phyloP scores from a whole-genome alignment of 495 filamentous ascomycete genomes.

The Tuber aestivum region DNA sequence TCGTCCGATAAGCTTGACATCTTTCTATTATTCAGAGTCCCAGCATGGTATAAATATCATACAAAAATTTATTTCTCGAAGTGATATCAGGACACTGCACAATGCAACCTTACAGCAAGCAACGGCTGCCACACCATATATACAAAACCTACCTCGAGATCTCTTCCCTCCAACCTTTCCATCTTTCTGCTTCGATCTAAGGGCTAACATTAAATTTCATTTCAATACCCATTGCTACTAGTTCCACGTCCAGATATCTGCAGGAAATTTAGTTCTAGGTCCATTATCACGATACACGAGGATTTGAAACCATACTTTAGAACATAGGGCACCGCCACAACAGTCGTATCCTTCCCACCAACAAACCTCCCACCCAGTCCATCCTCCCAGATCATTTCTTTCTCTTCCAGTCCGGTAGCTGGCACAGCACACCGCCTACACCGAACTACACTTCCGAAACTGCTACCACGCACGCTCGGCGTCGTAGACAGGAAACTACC shows the following conservation, averaged over 20 bases:
- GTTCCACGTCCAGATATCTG: constrained; percentile 75
- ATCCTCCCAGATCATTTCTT: constrained; percentile 83
- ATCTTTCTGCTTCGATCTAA: constrained; percentile 24
- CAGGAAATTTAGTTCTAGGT: not conserved
- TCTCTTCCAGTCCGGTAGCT: constrained; percentile 53
- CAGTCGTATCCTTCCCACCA: constrained; percentile 81
- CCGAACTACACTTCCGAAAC: constrained; percentile 59
- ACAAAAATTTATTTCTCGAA: not conserved
- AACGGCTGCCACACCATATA: not conserved
- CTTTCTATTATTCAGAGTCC: not conserved
- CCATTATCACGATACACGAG: not conserved
- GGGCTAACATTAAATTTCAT: constrained; percentile 79
- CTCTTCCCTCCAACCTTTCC: not conserved
- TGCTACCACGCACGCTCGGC: constrained; percentile 61
- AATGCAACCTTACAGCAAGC: not conserved
- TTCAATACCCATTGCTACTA: constrained; percentile 86
- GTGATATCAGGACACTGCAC: not conserved
- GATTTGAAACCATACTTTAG: constrained; percentile 52
- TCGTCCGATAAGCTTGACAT: not conserved
- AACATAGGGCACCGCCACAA: constrained; percentile 88
- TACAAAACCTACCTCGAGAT: not conserved
- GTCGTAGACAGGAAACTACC: constrained; percentile 82
- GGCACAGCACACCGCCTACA: constrained; percentile 75
- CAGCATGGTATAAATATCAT: not conserved
- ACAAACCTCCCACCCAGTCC: constrained; percentile 71